These are phyloP conservation scores for Jimgerdemannia lactiflua DNA, from an alignment of 192 early-diverging fungal genomes.

Conservation along the genomic window DNA sequence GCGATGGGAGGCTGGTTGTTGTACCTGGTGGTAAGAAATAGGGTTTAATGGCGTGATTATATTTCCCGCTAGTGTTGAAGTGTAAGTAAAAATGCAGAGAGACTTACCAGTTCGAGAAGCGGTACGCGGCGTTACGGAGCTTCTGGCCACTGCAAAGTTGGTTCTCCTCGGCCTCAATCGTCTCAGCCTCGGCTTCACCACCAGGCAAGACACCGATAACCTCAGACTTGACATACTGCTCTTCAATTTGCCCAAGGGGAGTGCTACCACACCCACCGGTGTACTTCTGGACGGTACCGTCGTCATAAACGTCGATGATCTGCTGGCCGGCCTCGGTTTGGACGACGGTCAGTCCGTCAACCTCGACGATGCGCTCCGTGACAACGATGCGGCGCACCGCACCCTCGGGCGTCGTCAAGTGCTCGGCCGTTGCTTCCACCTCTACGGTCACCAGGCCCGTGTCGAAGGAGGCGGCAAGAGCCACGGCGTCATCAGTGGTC, in stretches of 20 bases:
- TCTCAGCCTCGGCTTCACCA: background rate
- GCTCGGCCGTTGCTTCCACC: conserved; percentile 42
- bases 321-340: conserved; percentile 53
- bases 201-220: background rate
- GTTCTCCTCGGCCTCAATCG: too few relatives aligned
- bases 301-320: conserved; percentile 50
- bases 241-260: background rate
- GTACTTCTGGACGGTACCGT: conserved; percentile 38
- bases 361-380: conserved; percentile 44
- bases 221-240: background rate
- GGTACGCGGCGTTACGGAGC: too few relatives aligned
- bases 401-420: conserved; percentile 25
- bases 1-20: background rate
- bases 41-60: background rate
- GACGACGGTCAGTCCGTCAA: conserved; percentile 48
- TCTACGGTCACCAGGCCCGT: conserved; percentile 52
- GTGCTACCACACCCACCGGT: conserved; percentile 7
- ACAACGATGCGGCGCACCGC: conserved; percentile 49
- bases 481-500: conserved; percentile 34
- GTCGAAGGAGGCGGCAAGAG: conserved; percentile 47
- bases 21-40: background rate
- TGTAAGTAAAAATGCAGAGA: too few relatives aligned
- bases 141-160: too few relatives aligned
- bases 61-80: too few relatives aligned
- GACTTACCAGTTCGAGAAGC: too few relatives aligned